Evolutionary conservation across 352 stramenopile genomes (phyloP).

Genomic region (Phytophthora constricta): DNA sequence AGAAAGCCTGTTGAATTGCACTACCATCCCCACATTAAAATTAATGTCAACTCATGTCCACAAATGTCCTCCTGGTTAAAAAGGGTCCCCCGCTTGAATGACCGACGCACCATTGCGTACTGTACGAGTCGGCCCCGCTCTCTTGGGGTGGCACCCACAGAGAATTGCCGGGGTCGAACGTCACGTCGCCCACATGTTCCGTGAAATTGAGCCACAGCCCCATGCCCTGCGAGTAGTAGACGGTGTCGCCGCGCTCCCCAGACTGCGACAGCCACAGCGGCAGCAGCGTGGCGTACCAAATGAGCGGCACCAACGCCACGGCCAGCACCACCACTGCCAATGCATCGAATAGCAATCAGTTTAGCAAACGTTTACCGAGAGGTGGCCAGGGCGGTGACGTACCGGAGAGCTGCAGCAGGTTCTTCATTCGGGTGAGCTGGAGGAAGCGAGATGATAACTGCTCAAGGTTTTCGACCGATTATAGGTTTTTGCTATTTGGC

Average conservation of each 20-base stretch:
- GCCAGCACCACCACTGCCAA: conserved; percentile 60
- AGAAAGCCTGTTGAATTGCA: conserved; percentile 49
- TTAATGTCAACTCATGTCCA: background rate
- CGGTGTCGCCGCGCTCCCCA: conserved; percentile 45
- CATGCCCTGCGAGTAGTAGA: conserved; percentile 83
- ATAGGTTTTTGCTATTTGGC: too few species aligned
- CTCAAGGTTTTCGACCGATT: background rate
- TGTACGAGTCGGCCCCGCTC: conserved; percentile 63
- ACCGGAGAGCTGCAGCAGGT: conserved; percentile 53
- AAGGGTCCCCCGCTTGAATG: too few species aligned
- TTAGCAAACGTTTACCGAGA: background rate
- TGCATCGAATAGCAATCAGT: conserved; percentile 12
- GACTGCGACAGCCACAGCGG: conserved; percentile 74
- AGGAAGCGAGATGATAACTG: background rate
- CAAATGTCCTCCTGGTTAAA: background rate
- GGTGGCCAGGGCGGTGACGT: conserved; percentile 9
- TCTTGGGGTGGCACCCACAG: conserved; percentile 75
- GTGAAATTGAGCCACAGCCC: conserved; percentile 87
- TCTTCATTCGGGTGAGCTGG: too few species aligned
- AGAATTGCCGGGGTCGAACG: conserved; percentile 79
- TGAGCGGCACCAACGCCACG: conserved; percentile 48
- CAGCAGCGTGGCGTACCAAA: conserved; percentile 77
- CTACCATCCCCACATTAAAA: conserved; percentile 19
- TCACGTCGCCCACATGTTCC: conserved; percentile 67
- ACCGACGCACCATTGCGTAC: conserved; percentile 59